phyloP scores from a whole-genome alignment of 768 basidiomycete genomes.

The Melanogaster broomeanus region DNA sequence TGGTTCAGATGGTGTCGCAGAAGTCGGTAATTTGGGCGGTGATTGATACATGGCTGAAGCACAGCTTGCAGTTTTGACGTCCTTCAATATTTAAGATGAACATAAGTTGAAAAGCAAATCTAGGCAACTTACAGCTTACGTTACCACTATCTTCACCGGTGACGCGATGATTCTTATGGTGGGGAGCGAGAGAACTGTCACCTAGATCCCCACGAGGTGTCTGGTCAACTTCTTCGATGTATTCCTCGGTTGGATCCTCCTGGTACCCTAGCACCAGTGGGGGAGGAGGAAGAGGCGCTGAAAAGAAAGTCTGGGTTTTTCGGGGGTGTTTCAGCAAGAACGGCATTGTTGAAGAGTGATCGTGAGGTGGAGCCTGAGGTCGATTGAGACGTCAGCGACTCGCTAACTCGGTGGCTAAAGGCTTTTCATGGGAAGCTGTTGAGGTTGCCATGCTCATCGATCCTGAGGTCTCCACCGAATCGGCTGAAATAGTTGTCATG shows the following conservation, averaged over 20 bases:
- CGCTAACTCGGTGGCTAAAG: slow-evolving; percentile 35
- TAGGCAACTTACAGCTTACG: slow-evolving; percentile 8
- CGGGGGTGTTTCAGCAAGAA: slow-evolving; percentile 17
- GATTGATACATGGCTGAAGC: not conserved
- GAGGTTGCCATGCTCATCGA: no score
- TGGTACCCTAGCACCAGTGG: slow-evolving; percentile 10
- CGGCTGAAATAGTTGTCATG: no score
- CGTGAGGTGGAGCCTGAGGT: slow-evolving; percentile 11
- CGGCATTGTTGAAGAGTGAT: slow-evolving; percentile 22
- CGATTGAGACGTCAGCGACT: slow-evolving; percentile 28
- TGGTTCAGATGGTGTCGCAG: slow-evolving; percentile 1
- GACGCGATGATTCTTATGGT: slow-evolving; percentile 13
- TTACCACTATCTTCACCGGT: slow-evolving; percentile 4
- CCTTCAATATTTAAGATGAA: slow-evolving; percentile 7
- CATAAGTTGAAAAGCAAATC: slow-evolving; percentile 1
- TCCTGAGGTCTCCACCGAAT: no score
- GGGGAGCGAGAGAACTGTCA: slow-evolving; percentile 33
- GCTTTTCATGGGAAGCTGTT: slow-evolving; percentile 31
- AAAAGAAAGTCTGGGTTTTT: slow-evolving; percentile 21
- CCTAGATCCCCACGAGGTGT: slow-evolving; percentile 22
- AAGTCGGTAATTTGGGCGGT: slow-evolving; percentile 7
- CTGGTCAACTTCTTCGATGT: slow-evolving; percentile 10
- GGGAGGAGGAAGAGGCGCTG: slow-evolving; percentile 33
- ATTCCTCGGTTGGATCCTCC: slow-evolving; percentile 1
- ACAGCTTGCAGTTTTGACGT: slow-evolving; percentile 6